Percentiles rank a stretch among this genome's conserved stretches.
phyloP scores from a whole-genome alignment of 2,329 filamentous ascomycete genomes.

The Coniochaeta ligniaria region DNA sequence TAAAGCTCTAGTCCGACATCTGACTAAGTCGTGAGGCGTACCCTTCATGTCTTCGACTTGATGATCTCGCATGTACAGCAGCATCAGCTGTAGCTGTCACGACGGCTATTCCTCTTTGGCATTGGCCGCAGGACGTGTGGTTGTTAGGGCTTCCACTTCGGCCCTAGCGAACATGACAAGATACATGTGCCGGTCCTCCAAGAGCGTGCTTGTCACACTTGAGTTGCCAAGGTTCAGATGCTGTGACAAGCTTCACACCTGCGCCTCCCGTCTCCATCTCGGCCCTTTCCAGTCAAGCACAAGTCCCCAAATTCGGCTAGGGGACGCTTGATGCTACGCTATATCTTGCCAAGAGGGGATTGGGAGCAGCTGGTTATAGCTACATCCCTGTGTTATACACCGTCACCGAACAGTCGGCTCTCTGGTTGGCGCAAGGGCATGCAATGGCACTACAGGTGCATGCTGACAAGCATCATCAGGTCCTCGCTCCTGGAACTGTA shows the following conservation, averaged over 20 bases:
- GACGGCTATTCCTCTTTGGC: not conserved
- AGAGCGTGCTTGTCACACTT: not conserved
- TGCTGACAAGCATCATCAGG: not conserved
- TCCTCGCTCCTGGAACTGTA: not conserved
- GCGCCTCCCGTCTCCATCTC: not conserved
- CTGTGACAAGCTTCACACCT: not conserved
- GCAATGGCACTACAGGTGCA: not conserved
- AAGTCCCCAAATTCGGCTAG: not conserved
- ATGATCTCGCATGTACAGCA: too few species aligned
- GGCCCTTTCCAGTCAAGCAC: not conserved
- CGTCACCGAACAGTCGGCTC: not conserved
- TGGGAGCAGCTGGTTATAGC: not conserved
- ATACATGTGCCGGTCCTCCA: not conserved
- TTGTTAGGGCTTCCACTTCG: not conserved
- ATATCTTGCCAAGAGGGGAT: not conserved
- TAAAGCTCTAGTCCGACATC: not conserved
- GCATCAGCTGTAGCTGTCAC: not conserved
- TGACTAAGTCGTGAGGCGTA: not conserved
- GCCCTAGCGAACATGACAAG: not conserved
- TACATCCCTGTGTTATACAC: not conserved
- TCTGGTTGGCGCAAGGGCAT: not conserved
- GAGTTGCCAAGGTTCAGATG: not conserved
- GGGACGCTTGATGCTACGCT: not conserved
- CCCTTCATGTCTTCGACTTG: not conserved
- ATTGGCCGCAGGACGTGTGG: not conserved